A percentile compares a stretch with the other conserved stretches of the same genome.
These are phyloP conservation scores for Solanum bulbocastanum DNA, from an alignment of 257 asterid genomes.

Conservation along the genomic window DNA sequence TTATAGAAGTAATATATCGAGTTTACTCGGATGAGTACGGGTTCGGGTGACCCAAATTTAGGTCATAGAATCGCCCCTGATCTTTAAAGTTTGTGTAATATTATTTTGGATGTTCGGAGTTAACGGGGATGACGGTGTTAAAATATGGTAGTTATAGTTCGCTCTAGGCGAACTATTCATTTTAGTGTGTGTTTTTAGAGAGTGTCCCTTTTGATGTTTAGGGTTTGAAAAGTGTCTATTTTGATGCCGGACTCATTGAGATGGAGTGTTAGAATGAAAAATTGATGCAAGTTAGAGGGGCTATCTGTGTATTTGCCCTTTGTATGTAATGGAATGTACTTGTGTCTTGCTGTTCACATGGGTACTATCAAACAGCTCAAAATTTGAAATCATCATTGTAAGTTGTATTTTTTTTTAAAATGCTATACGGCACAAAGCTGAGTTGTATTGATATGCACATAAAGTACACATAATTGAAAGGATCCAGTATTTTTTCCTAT, in stretches of 20 bases:
- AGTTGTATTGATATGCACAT: background rate
- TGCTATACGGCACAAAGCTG: background rate
- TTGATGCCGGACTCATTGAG: background rate
- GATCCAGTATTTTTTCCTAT: background rate
- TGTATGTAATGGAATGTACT: background rate
- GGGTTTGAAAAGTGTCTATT: background rate
- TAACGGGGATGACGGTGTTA: too few species aligned
- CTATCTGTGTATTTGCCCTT: background rate
- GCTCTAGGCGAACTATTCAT: too few species aligned
- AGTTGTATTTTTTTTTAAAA: background rate
- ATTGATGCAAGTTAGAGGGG: background rate
- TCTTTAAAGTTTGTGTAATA: background rate
- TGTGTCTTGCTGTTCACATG: background rate
- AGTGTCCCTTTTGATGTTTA: background rate
- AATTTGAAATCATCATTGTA: background rate
- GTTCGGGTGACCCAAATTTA: too few species aligned
- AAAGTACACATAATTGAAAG: background rate
- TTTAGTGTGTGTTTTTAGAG: background rate
- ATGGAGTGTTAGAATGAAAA: background rate
- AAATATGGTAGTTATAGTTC: background rate
- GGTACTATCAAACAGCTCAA: background rate
- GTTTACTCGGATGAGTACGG: too few species aligned
- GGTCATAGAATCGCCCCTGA: too few species aligned
- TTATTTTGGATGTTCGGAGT: background rate
- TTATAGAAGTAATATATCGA: too few species aligned